Evolutionary conservation across 2,329 filamentous ascomycete species (phyloP), one percentile per base, ranked within the genome.

Genomic region (Colletotrichum cereale): DNA sequence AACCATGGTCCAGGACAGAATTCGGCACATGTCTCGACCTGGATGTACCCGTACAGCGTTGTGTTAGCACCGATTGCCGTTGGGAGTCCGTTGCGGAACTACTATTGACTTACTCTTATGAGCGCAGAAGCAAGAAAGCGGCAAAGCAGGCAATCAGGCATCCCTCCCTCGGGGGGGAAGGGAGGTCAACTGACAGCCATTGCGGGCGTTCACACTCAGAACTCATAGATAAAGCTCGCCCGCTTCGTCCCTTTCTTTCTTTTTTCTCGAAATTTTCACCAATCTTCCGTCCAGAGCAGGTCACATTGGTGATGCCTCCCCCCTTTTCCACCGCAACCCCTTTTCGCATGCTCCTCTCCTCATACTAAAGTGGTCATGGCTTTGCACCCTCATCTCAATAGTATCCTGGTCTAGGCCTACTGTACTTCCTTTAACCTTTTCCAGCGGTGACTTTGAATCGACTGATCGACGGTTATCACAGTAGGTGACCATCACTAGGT

Each of bases 381-480:
- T 24, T 6, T 11, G 21, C 21, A 24, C 2, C 29, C 11, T 5
- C 31, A 55, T 7, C 10, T 7, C 12, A 11, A 2, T 16, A 36
- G 10, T 1, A 5, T 55, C 0, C 2, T 4, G 21, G 0, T 24
- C 29, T 0, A 16, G 12, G 11, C 4, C 29, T n/a, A 12, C 11
- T 36, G 5, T 21, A 7, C n/a, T 2, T 2, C 21, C 3, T 21
- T 3, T 29, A 12, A 2, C 3, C 11, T n/a, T 11, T 53, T 31
- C 14, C 21, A 7, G 5, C 8, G 21, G 21, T 3, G 21, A 2
- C 1, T 5, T 7, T 1, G 12, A 16, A 14, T 16, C 18, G 12
- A 16, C 16, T 3, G 11, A 24, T 2, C 10, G 6, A n/a, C 11
- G 2, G 29, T 7, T 24, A n/a, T 7, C 26, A 14, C 31, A 36